These are phyloP conservation scores for Suillus bovinus DNA, from an alignment of 768 basidiomycete genomes.

Conservation along the genomic window DNA sequence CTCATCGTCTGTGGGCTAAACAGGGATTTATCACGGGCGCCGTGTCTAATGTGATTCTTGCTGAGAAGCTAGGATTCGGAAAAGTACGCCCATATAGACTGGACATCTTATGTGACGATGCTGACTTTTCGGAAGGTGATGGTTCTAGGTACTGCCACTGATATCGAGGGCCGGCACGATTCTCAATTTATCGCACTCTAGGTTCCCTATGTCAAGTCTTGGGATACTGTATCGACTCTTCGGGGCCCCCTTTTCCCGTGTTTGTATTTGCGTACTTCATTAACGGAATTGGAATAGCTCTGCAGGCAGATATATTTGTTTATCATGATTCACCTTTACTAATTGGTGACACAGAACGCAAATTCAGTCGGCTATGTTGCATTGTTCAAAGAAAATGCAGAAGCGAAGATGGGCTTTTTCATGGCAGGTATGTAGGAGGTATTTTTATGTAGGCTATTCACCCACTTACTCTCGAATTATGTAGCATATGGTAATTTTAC, in stretches of 20 bases:
- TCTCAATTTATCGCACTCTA: constrained; percentile 19
- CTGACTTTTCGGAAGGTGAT: constrained; percentile 35
- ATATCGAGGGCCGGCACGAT: not conserved
- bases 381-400: constrained; percentile 51
- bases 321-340: not conserved
- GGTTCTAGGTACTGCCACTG: constrained; percentile 31
- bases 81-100: constrained; percentile 29
- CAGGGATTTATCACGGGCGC: constrained; percentile 48
- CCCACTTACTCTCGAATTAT: not conserved
- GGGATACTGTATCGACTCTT: constrained; percentile 52
- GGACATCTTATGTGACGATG: not conserved
- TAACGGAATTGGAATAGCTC: constrained; percentile 50
- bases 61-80: constrained; percentile 44
- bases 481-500: constrained; percentile 1
- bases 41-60: constrained; percentile 46
- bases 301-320: constrained; percentile 35
- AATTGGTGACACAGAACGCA: constrained; percentile 49
- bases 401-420: constrained; percentile 71
- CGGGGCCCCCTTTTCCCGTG: constrained; percentile 64
- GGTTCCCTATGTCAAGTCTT: constrained; percentile 54
- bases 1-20: not conserved
- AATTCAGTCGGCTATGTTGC: constrained; percentile 75
- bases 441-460: not conserved
- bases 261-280: constrained; percentile 51
- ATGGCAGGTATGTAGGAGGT: constrained; percentile 37